A percentile compares a stretch with the other conserved stretches of the same genome.
These are phyloP conservation scores for Echinosophora koreensis DNA, from an alignment of 306 rosid genomes.

Conservation along the genomic window DNA sequence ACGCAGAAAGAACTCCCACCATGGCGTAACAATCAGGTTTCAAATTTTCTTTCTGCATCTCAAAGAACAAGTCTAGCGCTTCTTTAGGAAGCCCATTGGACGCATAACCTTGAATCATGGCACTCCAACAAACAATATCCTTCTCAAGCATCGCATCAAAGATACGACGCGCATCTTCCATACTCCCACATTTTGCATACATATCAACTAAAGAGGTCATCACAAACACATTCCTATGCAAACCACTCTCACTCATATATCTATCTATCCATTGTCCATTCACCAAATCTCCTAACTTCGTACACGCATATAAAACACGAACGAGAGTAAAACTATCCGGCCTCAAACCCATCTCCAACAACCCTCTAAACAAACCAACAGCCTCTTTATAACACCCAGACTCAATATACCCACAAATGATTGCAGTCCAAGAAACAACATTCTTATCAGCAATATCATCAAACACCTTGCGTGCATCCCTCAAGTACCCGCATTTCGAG, in stretches of 20 bases:
- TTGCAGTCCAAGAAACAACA: slow-evolving; percentile 76
- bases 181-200: slow-evolving; percentile 68
- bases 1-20: slow-evolving; percentile 79
- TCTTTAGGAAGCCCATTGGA: slow-evolving; percentile 68
- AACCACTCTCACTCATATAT: slow-evolving; percentile 56
- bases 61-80: slow-evolving; percentile 66
- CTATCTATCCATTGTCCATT: slow-evolving; percentile 73
- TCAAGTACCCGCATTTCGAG: slow-evolving; percentile 55
- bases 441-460: slow-evolving; percentile 67
- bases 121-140: slow-evolving; percentile 79
- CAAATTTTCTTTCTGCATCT: slow-evolving; percentile 64
- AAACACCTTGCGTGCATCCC: slow-evolving; percentile 61
- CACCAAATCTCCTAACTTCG: slow-evolving; percentile 58
- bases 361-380: slow-evolving; percentile 56
- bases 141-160: slow-evolving; percentile 67
- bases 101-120: slow-evolving; percentile 75
- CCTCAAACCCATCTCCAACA: slow-evolving; percentile 68
- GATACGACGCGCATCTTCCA: slow-evolving; percentile 59
- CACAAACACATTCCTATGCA: slow-evolving; percentile 63
- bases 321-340: slow-evolving; percentile 71
- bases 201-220: slow-evolving; percentile 72
- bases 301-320: slow-evolving; percentile 64
- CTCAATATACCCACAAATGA: slow-evolving; percentile 64
- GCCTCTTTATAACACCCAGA: slow-evolving; percentile 57
- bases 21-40: slow-evolving; percentile 72